phyloP scores from a whole-genome alignment of 257 asterid genomes.

The Solanum arcanum region DNA sequence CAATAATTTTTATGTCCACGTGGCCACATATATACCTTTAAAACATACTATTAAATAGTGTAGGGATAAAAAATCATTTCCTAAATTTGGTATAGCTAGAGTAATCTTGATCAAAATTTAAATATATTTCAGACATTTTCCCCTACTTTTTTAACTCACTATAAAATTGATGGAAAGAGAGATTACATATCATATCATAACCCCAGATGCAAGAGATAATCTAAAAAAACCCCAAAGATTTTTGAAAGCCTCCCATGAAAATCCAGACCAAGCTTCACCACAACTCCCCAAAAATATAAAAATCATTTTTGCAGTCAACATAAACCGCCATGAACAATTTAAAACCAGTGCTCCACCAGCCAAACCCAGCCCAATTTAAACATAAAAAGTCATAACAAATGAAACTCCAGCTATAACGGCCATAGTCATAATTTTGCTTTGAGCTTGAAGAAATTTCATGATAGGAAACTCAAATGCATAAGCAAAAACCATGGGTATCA shows the following conservation, averaged over 20 bases:
- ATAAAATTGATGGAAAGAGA: background rate
- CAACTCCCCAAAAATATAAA: background rate
- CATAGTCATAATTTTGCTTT: constrained; percentile 2
- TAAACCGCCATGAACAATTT: constrained; percentile 1
- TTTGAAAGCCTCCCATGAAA: constrained; percentile 1
- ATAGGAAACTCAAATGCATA: background rate
- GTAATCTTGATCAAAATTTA: too few relatives aligned
- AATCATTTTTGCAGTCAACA: background rate
- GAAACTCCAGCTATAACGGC: background rate
- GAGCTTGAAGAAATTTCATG: constrained; percentile 2
- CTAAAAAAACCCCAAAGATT: constrained; percentile 1
- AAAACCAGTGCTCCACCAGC: background rate
- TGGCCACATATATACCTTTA: too few relatives aligned
- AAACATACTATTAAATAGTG: too few relatives aligned
- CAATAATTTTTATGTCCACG: too few relatives aligned
- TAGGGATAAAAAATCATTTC: too few relatives aligned
- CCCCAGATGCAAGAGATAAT: background rate
- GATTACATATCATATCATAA: background rate
- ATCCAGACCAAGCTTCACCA: constrained; percentile 6
- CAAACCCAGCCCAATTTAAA: background rate
- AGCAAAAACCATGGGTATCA: constrained; percentile 7
- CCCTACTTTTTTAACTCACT: too few relatives aligned
- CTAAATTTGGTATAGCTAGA: too few relatives aligned
- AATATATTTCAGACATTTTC: too few relatives aligned
- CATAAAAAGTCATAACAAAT: background rate